A percentile compares a stretch with the other conserved stretches of the same genome.
Evolutionary conservation across 1,284 basidiomycete species (phyloP).

Genomic region (Trichosporon coremiiforme): DNA sequence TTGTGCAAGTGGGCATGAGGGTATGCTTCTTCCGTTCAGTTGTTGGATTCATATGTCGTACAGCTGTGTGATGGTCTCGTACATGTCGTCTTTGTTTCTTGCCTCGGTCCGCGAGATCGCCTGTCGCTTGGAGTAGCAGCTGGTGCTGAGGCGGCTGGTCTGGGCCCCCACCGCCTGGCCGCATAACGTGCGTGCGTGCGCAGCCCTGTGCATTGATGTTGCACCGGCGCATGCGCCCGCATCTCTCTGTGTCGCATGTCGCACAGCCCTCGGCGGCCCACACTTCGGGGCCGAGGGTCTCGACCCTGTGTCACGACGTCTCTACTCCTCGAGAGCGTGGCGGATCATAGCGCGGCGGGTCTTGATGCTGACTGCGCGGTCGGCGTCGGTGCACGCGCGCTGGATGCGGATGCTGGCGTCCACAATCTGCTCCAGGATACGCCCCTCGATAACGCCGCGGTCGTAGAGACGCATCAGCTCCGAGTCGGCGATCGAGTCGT

Average conservation of each 20-base stretch:
- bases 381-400: slow-evolving; percentile 32
- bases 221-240: background rate
- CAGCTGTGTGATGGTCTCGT: slow-evolving; percentile 10
- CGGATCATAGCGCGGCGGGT: slow-evolving; percentile 35
- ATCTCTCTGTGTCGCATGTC: background rate
- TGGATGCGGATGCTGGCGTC: slow-evolving; percentile 35
- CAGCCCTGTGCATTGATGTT: background rate
- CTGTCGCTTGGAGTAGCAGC: background rate
- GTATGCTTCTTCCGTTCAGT: background rate
- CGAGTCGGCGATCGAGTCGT: slow-evolving; percentile 33
- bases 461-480: slow-evolving; percentile 34
- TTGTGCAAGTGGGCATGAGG: background rate
- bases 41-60: background rate
- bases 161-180: background rate
- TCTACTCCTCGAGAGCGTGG: slow-evolving; percentile 31
- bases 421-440: slow-evolving; percentile 32
- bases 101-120: background rate
- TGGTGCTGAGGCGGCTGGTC: background rate
- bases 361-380: slow-evolving; percentile 34
- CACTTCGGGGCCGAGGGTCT: background rate
- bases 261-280: slow-evolving; percentile 17
- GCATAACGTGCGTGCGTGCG: background rate
- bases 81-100: slow-evolving; percentile 3
- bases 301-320: background rate
- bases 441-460: slow-evolving; percentile 31